Percentiles rank a stretch among this genome's conserved stretches.
phyloP scores from a whole-genome alignment of 2,329 filamentous ascomycete genomes.

The Domatiomyces globalis region DNA sequence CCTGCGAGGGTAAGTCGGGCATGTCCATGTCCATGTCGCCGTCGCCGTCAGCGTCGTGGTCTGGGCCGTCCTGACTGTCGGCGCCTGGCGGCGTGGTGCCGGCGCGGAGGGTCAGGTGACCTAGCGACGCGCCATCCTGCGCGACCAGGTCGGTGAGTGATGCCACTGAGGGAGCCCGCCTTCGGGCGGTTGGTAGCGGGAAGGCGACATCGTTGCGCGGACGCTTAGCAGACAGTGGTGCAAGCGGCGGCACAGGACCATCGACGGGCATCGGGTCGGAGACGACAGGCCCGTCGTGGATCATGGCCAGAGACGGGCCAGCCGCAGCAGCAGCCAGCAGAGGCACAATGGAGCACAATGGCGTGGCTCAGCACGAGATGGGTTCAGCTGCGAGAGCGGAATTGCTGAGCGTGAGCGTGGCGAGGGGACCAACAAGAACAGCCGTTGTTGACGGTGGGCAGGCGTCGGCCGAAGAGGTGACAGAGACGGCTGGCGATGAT shows the following conservation, averaged over 20 bases:
- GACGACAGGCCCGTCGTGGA: not conserved
- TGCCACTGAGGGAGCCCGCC: conserved; percentile 12
- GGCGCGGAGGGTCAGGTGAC: conserved; percentile 10
- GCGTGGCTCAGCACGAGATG: not conserved
- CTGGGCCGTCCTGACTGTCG: not conserved
- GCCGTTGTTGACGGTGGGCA: too few relatives aligned
- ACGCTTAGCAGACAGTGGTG: not conserved
- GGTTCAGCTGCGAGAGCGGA: too few relatives aligned
- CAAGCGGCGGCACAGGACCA: not conserved
- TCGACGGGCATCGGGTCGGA: not conserved
- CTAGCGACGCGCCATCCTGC: conserved; percentile 11
- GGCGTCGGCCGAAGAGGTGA: too few relatives aligned
- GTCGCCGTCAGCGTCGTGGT: not conserved
- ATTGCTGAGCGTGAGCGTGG: too few relatives aligned
- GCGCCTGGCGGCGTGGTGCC: not conserved
- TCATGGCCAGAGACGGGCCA: not conserved
- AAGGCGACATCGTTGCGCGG: conserved; percentile 11
- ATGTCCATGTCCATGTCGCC: not conserved
- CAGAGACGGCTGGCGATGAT: too few relatives aligned
- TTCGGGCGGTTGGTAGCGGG: conserved; percentile 13
- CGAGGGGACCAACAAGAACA: too few relatives aligned
- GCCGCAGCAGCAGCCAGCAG: not conserved
- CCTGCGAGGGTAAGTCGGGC: not conserved
- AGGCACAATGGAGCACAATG: not conserved
- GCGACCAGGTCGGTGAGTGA: conserved; percentile 7